Evolutionary conservation across 805 yeast genomes (phyloP), one percentile per base, ranked within the genome.

Genomic region (Wickerhamiella kazuoi): DNA sequence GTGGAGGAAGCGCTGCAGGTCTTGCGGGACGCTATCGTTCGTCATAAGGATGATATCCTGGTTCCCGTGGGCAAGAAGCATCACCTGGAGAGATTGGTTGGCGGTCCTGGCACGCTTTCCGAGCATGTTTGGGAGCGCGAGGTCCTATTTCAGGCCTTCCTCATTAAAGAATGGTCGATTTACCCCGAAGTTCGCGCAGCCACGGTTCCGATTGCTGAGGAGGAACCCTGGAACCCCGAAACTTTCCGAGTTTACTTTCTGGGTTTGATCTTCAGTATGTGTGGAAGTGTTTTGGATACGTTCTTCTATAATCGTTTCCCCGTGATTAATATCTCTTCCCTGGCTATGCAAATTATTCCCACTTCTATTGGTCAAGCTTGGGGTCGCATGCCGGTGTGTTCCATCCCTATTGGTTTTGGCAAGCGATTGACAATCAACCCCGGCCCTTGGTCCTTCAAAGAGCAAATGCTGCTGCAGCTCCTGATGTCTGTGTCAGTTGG

Each of bases 181-280:
- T 72, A 72, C 44, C 74, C 77, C 3, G 77, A 72, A 48, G 74
- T 74, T 13, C 57, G 79, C 21, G 66, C 78, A 5, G 69, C 72
- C 24, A 65, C 70, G 3, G 68, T 65, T 24, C 68, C 75, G 1
- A 58, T 50, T 34, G 77, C 72, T 46, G 75, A 72, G 41, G 44
- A 49, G 9, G 51, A 62, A 32, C 64, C 66, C 1, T 60, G 57
- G 34, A 14, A 15, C 17, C 31, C 31, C 17, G 75, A 73, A 41
- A 71, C 75, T 4, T 49, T 69, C 39, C 60, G 79, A 36, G 71
- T 67, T 5, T 73, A 72, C 53, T 56, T 64, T n/a, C 53, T 73
- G 21, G 71, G 71, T 2, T 48, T 67, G 2, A 48, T 69, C 38
- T 71, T 73, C 72, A 66, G 71, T 3, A 54, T 69, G 15, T 56